Evolutionary conservation across 371 early-diverging fungal species (phyloP), one percentile per base, ranked within the genome.

Genomic region (Apophysomyces sp.): DNA sequence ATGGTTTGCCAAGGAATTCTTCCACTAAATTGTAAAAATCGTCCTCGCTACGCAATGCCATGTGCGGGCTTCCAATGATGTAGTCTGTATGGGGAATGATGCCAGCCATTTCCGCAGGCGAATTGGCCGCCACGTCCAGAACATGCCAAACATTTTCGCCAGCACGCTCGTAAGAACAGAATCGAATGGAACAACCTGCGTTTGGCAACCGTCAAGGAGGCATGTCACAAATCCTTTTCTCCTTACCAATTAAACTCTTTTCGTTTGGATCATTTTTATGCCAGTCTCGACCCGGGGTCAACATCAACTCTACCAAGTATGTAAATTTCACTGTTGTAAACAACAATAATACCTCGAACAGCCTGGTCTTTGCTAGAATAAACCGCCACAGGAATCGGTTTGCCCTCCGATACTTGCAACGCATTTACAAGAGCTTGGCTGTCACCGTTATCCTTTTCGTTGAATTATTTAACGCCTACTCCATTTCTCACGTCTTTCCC

Each of bases 91-190:
- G 77, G 1, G 88, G 73, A 21, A 82, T 80, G 13, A 89, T 73
- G 11, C 89, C 88, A 11, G 89, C 89, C 73, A 78, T 77, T 71
- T 81, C 85, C 24, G 90, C 89, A 7, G 90, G 90, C 21, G 88
- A 86, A 60, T 87, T 77, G 11, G 80, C 74, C 7, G 77, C 72
- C 11, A 86, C 74, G 16, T 82, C 79, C 60, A 90, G 58, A n/a
- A 92, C 81, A 61, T 91, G 92, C 91, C 92, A 91, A 9, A 69
- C 88, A 61, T 89, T 80, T 55, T 89, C 88, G 16, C 83, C 82
- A 13, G 84, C 86, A 9, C 75, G 72, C 37, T 86, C 87, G 76
- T 84, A 89, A 24, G 86, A 82, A 63, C 92, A 92, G 61, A 82
- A 89, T 24, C 91, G 82, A 55, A 91, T 87, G n/a, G 83, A 84